Base-by-base conservation (phyloP, 202 grass and related monocot genomes). In the Zizania palustris region DNA sequence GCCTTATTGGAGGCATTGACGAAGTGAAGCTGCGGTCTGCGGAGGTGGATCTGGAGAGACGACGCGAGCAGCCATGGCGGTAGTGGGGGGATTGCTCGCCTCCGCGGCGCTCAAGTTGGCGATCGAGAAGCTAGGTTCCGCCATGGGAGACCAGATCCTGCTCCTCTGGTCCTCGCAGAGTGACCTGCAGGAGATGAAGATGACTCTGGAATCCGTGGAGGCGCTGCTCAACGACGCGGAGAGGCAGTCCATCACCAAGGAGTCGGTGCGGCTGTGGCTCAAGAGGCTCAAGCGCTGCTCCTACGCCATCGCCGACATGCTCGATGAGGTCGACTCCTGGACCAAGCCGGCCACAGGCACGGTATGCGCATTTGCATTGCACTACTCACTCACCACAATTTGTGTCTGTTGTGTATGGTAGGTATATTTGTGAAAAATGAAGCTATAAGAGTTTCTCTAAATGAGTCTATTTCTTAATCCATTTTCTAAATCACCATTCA, bases 291-390 rank as follows among this genome's bases (percentile, higher is more conserved):
- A 85, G 45, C 22, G 78, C 33, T 60, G 51, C 22, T 59, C 63
- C 64, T 89, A 89, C 64, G 73, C 74, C 72, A 85, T 89, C 42
- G 63, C 80, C 11, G 59, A 85, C 20, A 46, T 85, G 51, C 34
- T 89, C 4, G 77, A 78, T 33, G 77, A 89, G 45, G 71, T 85
- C 5, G 66, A 81, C 6, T 20, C 46, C 1, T 43, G 16, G 36
- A 40, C 36, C 16, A 10, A 56, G 16, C 7, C 13, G 18, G 41
- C 2, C 19, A 0, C 19, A 18, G 40, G 40, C 40, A 42, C 4
- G 40, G 40, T 42, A 42, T 42, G 40, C 4, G 40, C 40, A 7
- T 42, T 4, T 42, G 4, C 40, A 42, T 4, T 42, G 2, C 7
- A 42, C 7, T 42, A 6, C 4, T 7, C 4, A 42, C 40, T 42